phyloP scores from a whole-genome alignment of 2,329 filamentous ascomycete species.

The Acrodontium crateriforme region DNA sequence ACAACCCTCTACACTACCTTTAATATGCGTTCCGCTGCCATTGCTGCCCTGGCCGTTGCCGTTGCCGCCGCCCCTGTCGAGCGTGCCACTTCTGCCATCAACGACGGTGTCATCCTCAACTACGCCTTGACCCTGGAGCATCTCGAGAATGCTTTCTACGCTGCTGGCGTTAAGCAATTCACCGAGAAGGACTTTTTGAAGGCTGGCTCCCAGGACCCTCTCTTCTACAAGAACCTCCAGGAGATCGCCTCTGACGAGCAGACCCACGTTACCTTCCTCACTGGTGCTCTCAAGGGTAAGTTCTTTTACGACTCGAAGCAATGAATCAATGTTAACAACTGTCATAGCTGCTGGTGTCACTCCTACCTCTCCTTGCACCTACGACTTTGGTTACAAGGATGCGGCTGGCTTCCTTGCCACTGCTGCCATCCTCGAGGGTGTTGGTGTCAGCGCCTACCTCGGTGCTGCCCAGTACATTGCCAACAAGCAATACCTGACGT shows the following conservation, averaged over 20 bases:
- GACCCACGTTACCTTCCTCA: constrained; percentile 43
- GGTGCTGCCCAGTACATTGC: constrained; percentile 46
- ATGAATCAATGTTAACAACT: too few relatives aligned
- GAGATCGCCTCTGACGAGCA: constrained; percentile 43
- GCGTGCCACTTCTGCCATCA: constrained; percentile 4
- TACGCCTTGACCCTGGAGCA: constrained; percentile 31
- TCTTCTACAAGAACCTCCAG: constrained; percentile 45
- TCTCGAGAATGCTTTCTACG: constrained; percentile 48
- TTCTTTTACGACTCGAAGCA: too few relatives aligned
- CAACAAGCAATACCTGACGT: constrained; percentile 44
- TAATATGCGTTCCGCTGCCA: too few relatives aligned
- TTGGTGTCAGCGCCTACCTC: constrained; percentile 46
- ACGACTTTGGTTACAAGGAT: constrained; percentile 31
- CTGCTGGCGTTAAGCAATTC: constrained; percentile 43
- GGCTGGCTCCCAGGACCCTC: constrained; percentile 32
- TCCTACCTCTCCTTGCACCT: constrained; percentile 43
- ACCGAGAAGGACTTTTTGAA: constrained; percentile 36
- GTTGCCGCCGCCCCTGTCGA: constrained; percentile 1
- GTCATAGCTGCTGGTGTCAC: constrained; percentile 33
- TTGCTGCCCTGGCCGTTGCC: not conserved
- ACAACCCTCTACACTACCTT: too few relatives aligned
- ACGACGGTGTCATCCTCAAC: constrained; percentile 21
- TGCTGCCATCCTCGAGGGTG: constrained; percentile 40
- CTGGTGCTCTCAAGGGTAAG: constrained; percentile 28
- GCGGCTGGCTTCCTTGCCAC: constrained; percentile 34